Base-by-base conservation (phyloP, 306 rosid species). In the Spatholobus suberectus region DNA sequence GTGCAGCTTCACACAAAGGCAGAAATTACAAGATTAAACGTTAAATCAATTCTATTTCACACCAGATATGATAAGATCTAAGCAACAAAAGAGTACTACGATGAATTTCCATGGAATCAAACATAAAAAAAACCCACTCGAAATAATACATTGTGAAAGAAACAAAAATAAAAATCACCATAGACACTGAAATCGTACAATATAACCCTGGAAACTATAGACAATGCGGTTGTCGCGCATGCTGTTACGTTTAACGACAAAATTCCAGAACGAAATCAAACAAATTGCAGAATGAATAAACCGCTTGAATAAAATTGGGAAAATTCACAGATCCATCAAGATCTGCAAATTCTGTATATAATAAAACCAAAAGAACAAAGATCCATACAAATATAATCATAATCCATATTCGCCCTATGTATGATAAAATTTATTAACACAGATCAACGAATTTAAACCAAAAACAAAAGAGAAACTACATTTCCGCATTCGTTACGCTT, bases 301-400 rank as follows among this genome's bases (percentile, higher is more conserved):
- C 44, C 12, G 4, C 26, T 20, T 58, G 29, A 24, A 62, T 23
- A 76, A 86, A 69, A 80, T 14, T 32, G 46, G 7, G 12, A 67
- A 21, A 69, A 40, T 2, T 71, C 12, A 82, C 38, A 87, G 90
- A 86, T 83, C 86, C 86, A 85, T 82, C 73, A 68, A n/a, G 54
- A 54, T 8, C 35, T 6, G 8, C 81, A 65, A 47, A 76, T 82
- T 47, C 40, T 65, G 75, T 72, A 62, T 78, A 68, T 51, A 70
- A 34, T 10, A 49, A 61, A 84, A 83, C 65, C 23, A 61, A 86
- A 59, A 77, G 3, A 73, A 74, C 70, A 76, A 63, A 63, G 77
- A 85, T 89, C 78, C 86, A 55, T 77, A 71, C 86, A 89, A 5
- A 89, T 65, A 44, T 29, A 76, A 77, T n/a, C 75, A 37, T 38